Evolutionary conservation across 129 eudicot species (phyloP), one percentile per base, ranked within the genome.

Genomic region (Scalesia atractyloides): DNA sequence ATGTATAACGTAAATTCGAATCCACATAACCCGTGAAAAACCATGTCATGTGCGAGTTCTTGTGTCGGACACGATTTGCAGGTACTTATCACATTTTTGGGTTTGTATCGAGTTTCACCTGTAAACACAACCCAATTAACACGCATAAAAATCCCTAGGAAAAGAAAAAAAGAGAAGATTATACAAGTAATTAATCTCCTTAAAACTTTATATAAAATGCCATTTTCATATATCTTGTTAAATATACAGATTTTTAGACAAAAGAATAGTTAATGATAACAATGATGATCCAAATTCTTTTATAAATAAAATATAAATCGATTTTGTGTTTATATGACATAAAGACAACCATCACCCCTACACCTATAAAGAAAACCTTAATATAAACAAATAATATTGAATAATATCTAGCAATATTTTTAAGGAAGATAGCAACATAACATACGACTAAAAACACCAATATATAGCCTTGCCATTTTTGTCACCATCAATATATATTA

Each of bases 361-460:
- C 22, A 54, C 61, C 33, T 18, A 54, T 9, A 54, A 56, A 56
- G 46, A 41, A 19, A 56, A 56, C 62, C 34, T 56, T 56, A 56
- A 56, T 16, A 19, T 56, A 56, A 56, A 18, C 34, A 56, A 56
- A 56, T 56, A 19, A 56, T 56, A 56, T 56, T 9, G 34, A 20
- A 19, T 56, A 19, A 24, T 56, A 18, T 19, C 34, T 56, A 56
- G 9, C 19, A 56, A 12, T 19, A 56, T 19, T 19, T 56, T 56
- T 19, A 56, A 19, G 10, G 20, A 56, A 19, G 62, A 56, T 56
- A 56, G 62, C 62, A 56, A 56, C 62, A 56, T 20, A 19, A 20
- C 62, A 56, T 56, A 56, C 62, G 62, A 56, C 62, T 56, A 56
- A 56, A 56, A 3, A 52, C 62, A 19, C 62, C 62, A 56, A 56